Conservation (phyloP, 345 rosid species). For the Melastoma malabathricum region DNA sequence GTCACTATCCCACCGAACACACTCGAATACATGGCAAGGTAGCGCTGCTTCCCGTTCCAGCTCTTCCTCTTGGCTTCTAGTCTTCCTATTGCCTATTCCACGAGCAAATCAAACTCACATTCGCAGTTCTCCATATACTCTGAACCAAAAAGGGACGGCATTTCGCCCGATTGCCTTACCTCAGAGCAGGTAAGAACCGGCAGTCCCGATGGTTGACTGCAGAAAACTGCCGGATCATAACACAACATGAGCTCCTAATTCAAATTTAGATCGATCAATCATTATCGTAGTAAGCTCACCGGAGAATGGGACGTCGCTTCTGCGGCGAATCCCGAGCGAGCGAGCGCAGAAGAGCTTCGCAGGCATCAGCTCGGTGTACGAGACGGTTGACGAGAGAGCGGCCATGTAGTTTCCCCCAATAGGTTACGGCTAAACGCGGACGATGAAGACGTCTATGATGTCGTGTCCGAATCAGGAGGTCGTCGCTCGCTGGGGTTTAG, state of each 20-base stretch:
- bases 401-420: no score
- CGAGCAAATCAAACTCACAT: not conserved
- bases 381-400: no score
- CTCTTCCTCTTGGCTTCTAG: constrained; percentile 30
- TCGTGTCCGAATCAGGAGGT: no score
- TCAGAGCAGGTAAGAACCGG: constrained; percentile 49
- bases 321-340: constrained; percentile 20
- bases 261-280: not conserved
- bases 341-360: constrained; percentile 4
- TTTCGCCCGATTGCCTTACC: constrained; percentile 16
- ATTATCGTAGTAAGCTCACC: not conserved
- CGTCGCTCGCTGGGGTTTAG: no score
- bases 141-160: not conserved
- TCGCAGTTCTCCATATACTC: not conserved
- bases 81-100: constrained; percentile 46
- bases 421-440: no score
- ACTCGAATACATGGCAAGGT: constrained; percentile 81
- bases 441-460: no score
- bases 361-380: not conserved
- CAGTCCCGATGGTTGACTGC: constrained; percentile 23
- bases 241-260: not conserved
- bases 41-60: constrained; percentile 40
- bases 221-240: constrained; percentile 1
- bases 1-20: constrained; percentile 66
- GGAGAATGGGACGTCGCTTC: not conserved